Conservation (phyloP, 805 yeast species). For the Grigorovia yakushimaensis region DNA sequence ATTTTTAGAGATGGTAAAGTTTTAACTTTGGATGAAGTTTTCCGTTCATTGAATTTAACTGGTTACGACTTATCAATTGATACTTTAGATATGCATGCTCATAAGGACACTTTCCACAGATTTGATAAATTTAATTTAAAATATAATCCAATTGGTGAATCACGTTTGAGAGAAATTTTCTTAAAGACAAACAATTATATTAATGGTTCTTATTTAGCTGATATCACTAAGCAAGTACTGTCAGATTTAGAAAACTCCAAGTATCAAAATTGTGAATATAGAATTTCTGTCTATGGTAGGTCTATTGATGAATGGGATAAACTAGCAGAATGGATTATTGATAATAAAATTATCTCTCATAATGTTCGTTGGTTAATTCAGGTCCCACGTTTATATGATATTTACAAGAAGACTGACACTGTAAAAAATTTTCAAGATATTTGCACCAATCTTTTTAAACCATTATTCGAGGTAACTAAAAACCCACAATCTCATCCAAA, state of each 20-base stretch:
- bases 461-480: slow-evolving; percentile 80
- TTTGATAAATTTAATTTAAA: slow-evolving; percentile 95
- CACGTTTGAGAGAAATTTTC: slow-evolving; percentile 91
- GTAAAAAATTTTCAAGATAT: slow-evolving; percentile 69
- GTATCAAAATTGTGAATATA: slow-evolving; percentile 94
- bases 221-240: slow-evolving; percentile 85
- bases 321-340: slow-evolving; percentile 89
- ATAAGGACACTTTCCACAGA: slow-evolving; percentile 93
- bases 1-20: slow-evolving; percentile 88
- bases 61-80: slow-evolving; percentile 95
- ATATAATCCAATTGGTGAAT: slow-evolving; percentile 97
- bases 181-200: slow-evolving; percentile 91
- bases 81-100: slow-evolving; percentile 98
- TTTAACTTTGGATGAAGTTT: slow-evolving; percentile 79
- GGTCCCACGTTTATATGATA: slow-evolving; percentile 85
- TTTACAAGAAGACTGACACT: slow-evolving; percentile 68
- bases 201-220: slow-evolving; percentile 82
- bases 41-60: slow-evolving; percentile 78
- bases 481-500: slow-evolving; percentile 88
- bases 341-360: slow-evolving; percentile 81
- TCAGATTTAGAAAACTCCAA: slow-evolving; percentile 91
- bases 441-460: slow-evolving; percentile 69
- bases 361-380: slow-evolving; percentile 97
- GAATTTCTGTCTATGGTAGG: slow-evolving; percentile 92
- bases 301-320: slow-evolving; percentile 89